Conservation (phyloP, 2,329 filamentous ascomycete species). For the Aotearoamyces nothofagi region DNA sequence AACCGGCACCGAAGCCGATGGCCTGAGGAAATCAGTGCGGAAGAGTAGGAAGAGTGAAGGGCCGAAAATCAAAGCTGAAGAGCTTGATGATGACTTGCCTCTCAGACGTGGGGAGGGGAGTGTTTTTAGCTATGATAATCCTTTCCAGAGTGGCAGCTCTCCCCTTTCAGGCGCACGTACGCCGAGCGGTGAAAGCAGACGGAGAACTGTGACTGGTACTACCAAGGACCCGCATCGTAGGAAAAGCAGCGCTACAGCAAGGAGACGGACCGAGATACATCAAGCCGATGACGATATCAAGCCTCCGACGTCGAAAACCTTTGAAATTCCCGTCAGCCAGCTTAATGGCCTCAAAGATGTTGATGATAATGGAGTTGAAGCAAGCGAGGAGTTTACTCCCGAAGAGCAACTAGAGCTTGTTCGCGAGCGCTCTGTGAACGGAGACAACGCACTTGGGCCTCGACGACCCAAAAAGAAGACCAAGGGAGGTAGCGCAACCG, state of each 20-base stretch:
- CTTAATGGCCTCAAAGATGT: slow-evolving; percentile 23
- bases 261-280: slow-evolving; percentile 33
- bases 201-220: slow-evolving; percentile 17
- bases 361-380: slow-evolving; percentile 35
- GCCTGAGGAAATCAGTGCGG: slow-evolving; percentile 26
- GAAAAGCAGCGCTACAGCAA: slow-evolving; percentile 23
- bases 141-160: slow-evolving; percentile 78
- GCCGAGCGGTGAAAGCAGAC: slow-evolving; percentile 32
- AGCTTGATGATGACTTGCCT: slow-evolving; percentile 25
- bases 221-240: slow-evolving; percentile 22
- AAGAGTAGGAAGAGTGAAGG: slow-evolving; percentile 35
- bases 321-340: slow-evolving; percentile 38
- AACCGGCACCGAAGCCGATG: slow-evolving; percentile 26
- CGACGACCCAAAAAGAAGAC: slow-evolving; percentile 25
- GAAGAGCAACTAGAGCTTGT: slow-evolving; percentile 74
- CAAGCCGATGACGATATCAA: slow-evolving; percentile 33
- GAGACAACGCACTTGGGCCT: slow-evolving; percentile 29
- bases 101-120: slow-evolving; percentile 29
- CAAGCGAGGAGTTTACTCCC: slow-evolving; percentile 86
- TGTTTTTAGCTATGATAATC: slow-evolving; percentile 80
- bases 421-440: slow-evolving; percentile 45
- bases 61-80: slow-evolving; percentile 39
- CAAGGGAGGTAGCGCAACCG: slow-evolving; percentile 35
- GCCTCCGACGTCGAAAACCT: slow-evolving; percentile 38
- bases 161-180: slow-evolving; percentile 36